phyloP scores from a whole-genome alignment of 768 basidiomycete species.

The Cantharellus cinnabarinus region DNA sequence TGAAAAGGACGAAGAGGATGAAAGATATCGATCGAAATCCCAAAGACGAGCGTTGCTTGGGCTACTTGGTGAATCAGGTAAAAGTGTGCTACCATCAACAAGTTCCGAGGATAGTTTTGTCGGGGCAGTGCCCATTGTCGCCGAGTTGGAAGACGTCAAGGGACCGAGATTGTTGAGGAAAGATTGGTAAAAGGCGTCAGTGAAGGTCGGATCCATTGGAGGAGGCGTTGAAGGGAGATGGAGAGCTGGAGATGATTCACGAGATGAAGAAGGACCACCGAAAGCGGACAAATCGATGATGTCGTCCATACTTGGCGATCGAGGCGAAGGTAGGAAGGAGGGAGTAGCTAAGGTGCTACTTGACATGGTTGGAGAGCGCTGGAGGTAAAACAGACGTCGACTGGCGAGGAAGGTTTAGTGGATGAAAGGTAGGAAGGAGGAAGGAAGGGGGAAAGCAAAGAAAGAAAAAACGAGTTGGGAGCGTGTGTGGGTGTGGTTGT shows the following conservation, averaged over 20 bases:
- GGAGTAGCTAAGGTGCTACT: slow-evolving; percentile 10
- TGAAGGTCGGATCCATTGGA: slow-evolving; percentile 21
- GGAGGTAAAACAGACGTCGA: neutral
- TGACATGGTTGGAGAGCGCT: neutral
- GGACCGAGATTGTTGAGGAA: slow-evolving; percentile 11
- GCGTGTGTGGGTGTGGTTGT: no score
- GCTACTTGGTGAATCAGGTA: no score
- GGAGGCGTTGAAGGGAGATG: slow-evolving; percentile 10
- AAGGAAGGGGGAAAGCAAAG: neutral
- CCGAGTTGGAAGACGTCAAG: neutral
- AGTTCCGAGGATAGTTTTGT: no score
- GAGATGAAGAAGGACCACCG: slow-evolving; percentile 17
- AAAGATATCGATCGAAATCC: neutral
- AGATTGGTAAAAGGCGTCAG: slow-evolving; percentile 20
- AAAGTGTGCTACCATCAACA: no score
- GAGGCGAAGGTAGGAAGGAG: neutral
- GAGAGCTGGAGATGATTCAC: slow-evolving; percentile 24
- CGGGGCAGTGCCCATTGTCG: neutral
- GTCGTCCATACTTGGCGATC: slow-evolving; percentile 3
- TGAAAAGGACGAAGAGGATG: neutral
- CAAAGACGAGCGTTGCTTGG: neutral
- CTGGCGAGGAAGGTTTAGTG: neutral
- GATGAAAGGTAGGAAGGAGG: no score
- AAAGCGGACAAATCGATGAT: slow-evolving; percentile 15
- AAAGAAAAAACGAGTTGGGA: neutral